These are phyloP conservation scores for Globisporangium mamillatum DNA, from an alignment of 352 stramenopile genomes.

Conservation along the genomic window DNA sequence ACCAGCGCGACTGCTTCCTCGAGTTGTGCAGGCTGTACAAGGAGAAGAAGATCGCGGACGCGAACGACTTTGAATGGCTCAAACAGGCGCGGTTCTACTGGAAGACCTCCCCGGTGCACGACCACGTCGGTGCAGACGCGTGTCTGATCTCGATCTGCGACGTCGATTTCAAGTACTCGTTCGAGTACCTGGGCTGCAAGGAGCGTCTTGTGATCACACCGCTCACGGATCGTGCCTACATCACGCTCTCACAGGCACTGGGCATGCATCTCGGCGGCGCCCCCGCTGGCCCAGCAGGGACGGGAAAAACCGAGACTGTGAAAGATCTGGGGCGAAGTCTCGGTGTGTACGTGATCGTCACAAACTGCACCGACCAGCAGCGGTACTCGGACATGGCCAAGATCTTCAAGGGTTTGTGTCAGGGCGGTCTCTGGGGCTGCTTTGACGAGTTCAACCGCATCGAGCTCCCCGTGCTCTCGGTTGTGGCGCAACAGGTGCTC, in stretches of 20 bases:
- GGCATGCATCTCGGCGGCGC: conserved; percentile 88
- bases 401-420: conserved; percentile 91
- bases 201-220: conserved; percentile 88
- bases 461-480: conserved; percentile 89
- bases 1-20: conserved; percentile 81
- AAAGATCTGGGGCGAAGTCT: conserved; percentile 91
- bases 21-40: conserved; percentile 73
- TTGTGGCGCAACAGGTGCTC: conserved; percentile 92
- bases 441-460: conserved; percentile 95
- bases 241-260: conserved; percentile 88
- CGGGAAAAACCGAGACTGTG: conserved; percentile 90
- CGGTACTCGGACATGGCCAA: conserved; percentile 91
- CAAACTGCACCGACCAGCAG: conserved; percentile 92
- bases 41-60: conserved; percentile 72
- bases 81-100: conserved; percentile 84
- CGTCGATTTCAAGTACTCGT: conserved; percentile 90
- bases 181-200: conserved; percentile 93
- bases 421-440: conserved; percentile 89
- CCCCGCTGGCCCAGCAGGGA: conserved; percentile 85
- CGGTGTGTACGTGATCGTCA: conserved; percentile 90
- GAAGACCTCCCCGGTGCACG: conserved; percentile 58
- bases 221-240: conserved; percentile 89
- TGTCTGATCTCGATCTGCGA: conserved; percentile 94
- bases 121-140: conserved; percentile 86
- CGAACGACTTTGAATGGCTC: conserved; percentile 82